A percentile compares a stretch with the other conserved stretches of the same genome.
Evolutionary conservation across 371 early-diverging fungal species (phyloP).

Genomic region (Saksenaea vasiformis): DNA sequence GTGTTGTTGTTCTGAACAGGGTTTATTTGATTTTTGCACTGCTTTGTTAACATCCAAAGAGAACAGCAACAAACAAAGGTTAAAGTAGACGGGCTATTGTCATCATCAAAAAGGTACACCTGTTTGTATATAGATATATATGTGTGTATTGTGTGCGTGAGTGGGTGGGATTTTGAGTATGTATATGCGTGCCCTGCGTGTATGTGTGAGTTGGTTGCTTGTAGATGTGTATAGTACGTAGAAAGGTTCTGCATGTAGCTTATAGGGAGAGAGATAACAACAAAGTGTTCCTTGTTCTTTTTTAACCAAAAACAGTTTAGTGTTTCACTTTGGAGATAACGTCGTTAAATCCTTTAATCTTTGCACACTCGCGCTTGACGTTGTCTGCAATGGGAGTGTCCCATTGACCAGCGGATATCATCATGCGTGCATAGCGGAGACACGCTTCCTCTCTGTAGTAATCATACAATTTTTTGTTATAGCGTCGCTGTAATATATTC

Average conservation of each 20-base stretch:
- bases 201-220: not conserved
- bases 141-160: not conserved
- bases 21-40: not conserved
- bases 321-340: conserved; percentile 21
- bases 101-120: not conserved
- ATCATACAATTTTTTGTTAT: conserved; percentile 65
- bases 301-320: not conserved
- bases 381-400: conserved; percentile 45
- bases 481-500: conserved; percentile 63
- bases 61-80: not conserved
- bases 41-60: not conserved
- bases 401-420: conserved; percentile 52
- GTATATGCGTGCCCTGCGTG: not conserved
- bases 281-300: not conserved
- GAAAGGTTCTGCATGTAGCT: not conserved
- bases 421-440: conserved; percentile 58
- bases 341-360: conserved; percentile 49
- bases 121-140: too few relatives aligned
- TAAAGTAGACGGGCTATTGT: not conserved
- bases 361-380: conserved; percentile 47
- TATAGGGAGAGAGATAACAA: not conserved
- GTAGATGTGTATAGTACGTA: not conserved
- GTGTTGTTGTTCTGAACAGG: not conserved
- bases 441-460: conserved; percentile 69
- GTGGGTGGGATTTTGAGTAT: not conserved